Conservation (phyloP, 2,329 filamentous ascomycete genomes). For the Myriosclerotinia curreyana region DNA sequence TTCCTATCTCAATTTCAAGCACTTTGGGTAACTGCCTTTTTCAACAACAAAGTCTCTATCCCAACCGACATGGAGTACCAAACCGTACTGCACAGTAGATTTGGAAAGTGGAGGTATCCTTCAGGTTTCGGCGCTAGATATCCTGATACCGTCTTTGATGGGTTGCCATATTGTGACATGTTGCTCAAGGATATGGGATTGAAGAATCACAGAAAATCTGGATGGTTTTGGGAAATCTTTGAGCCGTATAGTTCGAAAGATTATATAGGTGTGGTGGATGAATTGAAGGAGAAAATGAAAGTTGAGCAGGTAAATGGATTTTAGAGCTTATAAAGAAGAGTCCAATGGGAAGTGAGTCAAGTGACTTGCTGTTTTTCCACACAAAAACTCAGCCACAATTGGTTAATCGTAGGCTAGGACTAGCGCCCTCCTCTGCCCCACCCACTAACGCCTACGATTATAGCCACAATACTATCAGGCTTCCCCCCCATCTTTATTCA, state of each 20-base stretch:
- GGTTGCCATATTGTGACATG: constrained; percentile 68
- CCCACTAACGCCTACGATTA: too few relatives aligned
- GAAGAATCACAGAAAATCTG: constrained; percentile 51
- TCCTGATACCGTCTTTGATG: constrained; percentile 74
- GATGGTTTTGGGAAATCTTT: constrained; percentile 43
- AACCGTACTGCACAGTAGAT: constrained; percentile 63
- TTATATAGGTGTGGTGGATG: constrained; percentile 45
- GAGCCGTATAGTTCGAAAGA: constrained; percentile 47
- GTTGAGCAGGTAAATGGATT: neutral
- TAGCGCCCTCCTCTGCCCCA: too few relatives aligned
- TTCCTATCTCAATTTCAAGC: constrained; percentile 49
- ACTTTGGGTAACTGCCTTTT: constrained; percentile 64
- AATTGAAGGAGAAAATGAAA: constrained; percentile 39
- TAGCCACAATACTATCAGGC: constrained; percentile 7
- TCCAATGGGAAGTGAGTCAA: too few relatives aligned
- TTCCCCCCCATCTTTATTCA: neutral
- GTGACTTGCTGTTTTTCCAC: too few relatives aligned
- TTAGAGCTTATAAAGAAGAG: constrained; percentile 39
- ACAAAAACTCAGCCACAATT: neutral
- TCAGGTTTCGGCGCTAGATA: constrained; percentile 59
- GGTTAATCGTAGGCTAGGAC: too few relatives aligned
- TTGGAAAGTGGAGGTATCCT: constrained; percentile 67
- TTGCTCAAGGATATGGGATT: constrained; percentile 65
- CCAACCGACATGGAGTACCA: constrained; percentile 48
- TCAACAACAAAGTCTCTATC: constrained; percentile 49